These are phyloP conservation scores for Herpetomonas muscarum DNA, from an alignment of 208 protist genomes.

Conservation along the genomic window DNA sequence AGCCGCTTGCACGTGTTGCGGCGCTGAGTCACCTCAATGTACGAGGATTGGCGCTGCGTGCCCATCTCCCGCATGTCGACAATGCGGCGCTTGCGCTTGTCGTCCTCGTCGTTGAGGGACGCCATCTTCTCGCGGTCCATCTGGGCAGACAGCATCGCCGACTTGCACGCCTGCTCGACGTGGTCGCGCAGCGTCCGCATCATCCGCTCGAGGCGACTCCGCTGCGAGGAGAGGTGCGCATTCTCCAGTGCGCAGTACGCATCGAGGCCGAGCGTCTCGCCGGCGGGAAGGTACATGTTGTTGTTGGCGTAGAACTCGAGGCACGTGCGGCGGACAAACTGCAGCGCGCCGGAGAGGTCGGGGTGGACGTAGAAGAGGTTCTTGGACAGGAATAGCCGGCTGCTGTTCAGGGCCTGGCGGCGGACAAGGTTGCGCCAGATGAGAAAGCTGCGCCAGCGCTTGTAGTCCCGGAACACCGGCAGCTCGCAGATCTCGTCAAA, in stretches of 20 bases:
- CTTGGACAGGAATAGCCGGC: constrained; percentile 67
- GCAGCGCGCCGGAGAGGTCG: constrained; percentile 76
- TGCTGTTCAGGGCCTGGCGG: constrained; percentile 72
- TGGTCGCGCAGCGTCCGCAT: constrained; percentile 81
- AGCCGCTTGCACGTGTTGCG: constrained; percentile 89
- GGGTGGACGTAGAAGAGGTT: constrained; percentile 90
- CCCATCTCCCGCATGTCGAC: constrained; percentile 76
- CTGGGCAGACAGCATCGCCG: constrained; percentile 84
- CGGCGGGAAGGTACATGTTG: constrained; percentile 63
- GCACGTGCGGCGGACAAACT: constrained; percentile 74
- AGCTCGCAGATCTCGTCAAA: constrained; percentile 89
- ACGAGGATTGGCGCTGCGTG: constrained; percentile 85
- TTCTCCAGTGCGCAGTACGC: constrained; percentile 48
- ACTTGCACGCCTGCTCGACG: constrained; percentile 89
- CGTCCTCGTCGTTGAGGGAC: constrained; percentile 55
- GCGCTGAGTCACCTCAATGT: constrained; percentile 92
- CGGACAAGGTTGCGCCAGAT: constrained; percentile 90
- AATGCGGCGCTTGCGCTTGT: constrained; percentile 74
- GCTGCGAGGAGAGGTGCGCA: constrained; percentile 51
- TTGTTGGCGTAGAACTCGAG: constrained; percentile 59
- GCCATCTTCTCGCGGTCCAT: constrained; percentile 72
- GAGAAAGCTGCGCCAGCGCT: constrained; percentile 92
- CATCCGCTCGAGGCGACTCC: constrained; percentile 74
- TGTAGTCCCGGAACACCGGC: constrained; percentile 91
- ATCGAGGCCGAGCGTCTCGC: constrained; percentile 77